Base-by-base conservation (phyloP, 1,284 basidiomycete genomes). In the Heliocybe sulcata region DNA sequence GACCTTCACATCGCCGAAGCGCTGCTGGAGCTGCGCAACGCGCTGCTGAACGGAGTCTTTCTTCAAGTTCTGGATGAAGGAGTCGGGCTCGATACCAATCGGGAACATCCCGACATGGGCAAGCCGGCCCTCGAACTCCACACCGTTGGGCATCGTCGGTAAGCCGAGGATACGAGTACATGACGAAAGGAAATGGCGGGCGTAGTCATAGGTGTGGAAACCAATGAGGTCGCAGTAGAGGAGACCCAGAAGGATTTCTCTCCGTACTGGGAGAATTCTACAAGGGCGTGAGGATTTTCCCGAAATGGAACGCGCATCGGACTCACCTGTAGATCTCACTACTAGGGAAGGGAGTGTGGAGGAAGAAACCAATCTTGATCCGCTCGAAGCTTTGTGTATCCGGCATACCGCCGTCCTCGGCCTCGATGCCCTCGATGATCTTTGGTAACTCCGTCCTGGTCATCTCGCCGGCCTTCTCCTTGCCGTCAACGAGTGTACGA, bases 151-250 rank as follows among this genome's bases (percentile, higher is more conserved):
- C 87, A 98, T 95, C 1, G 96, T 98, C 2, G 94, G 88, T n/a
- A 98, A 77, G 27, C 90, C 91, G 22, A 99, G 85, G 61, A 99
- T 96, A 51, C 97, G 90, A 1, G 96, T 98, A 72, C 96, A 98
- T 33, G 94, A 96, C 1, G 95, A 98, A 42, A 99, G 79, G 81
- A 99, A 99, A 72, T 99, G 96, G 25, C 97, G 93, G 1, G 96
- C 96, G 67, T 99, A 99, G 73, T 99, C 97, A 71, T 98, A 99
- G 1, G 97, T 99, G 76, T 99, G 96, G 82, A 99, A 99, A 51
- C 94, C 94, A 63, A 98, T 93, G 59, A 99, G 80, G 68, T 99
- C 97, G 66, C 93, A 98, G 69, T 96, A 94, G 14, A 99, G 77
- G 38, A 98, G 85, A 47, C 96, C 97, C 22, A 98, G 85, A 16